Percentiles rank a stretch among this genome's conserved stretches.
Evolutionary conservation across 139 green algal genomes (phyloP).

Genomic region (Tetratostichococcus sp.): DNA sequence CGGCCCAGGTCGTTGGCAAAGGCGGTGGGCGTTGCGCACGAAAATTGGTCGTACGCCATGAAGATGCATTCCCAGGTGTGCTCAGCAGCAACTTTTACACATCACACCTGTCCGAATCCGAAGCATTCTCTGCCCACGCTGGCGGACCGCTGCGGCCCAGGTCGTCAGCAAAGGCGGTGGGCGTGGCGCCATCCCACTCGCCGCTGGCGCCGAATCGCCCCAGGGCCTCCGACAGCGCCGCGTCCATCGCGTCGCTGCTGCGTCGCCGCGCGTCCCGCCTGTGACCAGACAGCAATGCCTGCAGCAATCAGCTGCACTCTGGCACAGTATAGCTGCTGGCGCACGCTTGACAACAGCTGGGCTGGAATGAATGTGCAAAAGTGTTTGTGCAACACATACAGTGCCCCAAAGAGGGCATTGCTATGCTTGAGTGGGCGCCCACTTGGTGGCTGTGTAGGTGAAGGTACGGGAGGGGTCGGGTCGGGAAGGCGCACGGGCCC

Average conservation of each 20-base stretch:
- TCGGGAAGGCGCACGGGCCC: conserved; percentile 17
- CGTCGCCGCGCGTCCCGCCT: background rate
- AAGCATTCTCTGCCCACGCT: too few relatives aligned
- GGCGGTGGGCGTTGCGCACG: too few relatives aligned
- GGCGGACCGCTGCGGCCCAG: background rate
- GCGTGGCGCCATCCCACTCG: background rate
- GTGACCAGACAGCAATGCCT: background rate
- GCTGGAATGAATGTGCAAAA: too few relatives aligned
- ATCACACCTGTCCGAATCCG: too few relatives aligned
- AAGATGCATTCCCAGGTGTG: too few relatives aligned
- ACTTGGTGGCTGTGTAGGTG: conserved; percentile 3
- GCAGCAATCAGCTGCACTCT: background rate
- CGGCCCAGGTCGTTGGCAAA: too few relatives aligned
- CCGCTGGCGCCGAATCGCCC: background rate
- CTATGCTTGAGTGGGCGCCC: too few relatives aligned
- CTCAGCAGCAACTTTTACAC: too few relatives aligned
- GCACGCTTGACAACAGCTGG: background rate
- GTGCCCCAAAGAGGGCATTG: too few relatives aligned
- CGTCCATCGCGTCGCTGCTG: background rate
- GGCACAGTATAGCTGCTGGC: too few relatives aligned
- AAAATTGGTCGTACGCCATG: too few relatives aligned
- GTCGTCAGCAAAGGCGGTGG: background rate
- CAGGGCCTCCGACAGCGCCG: background rate
- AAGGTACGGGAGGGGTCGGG: background rate
- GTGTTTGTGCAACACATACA: too few relatives aligned